Base-by-base conservation (phyloP, 2,329 filamentous ascomycete genomes). In the Hymenoscyphus repandus region DNA sequence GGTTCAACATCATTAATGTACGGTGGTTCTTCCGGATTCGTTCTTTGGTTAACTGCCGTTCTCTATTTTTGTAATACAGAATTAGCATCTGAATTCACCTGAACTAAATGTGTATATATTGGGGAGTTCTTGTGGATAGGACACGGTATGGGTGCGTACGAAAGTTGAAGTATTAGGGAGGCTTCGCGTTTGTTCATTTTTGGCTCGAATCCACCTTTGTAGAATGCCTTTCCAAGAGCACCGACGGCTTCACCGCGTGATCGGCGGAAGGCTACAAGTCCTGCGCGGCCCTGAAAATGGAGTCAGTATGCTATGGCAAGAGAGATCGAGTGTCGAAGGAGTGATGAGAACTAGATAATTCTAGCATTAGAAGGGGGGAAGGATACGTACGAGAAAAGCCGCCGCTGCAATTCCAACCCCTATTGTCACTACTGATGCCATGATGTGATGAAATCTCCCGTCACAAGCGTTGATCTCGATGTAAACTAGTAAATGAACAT, bases 121-220 rank as follows among this genome's bases (percentile, higher is more conserved):
- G 34, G 10, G 4, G 5, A 10, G 34, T 10, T 13, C 11, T 11
- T 1, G 7, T 10, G 4, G 9, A 13, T 1, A 38, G n/a, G n/a
- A 36, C 5, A 2, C n/a, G n/a, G 38, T 37, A 38, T 15, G 22
- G 27, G n/a, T 10, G 60, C 73, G 44, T 82, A 96, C 92, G 84
- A 88, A 55, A 97, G 83, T 58, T 93, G 88, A 44, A 99, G 74
- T 54, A 99, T 96, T 62, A 99, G 73, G 4, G 90, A 79, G 18
- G 93, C 93, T 73, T 99, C 93, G 69, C 86, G 84, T 69, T 86
- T 82, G 69, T 83, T 96, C 92, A 99, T 99, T 71, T 86, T 88
- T 54, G 83, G 77, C 74, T 99, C 93, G 68, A 99, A 99, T n/a
- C 93, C 93, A 61, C 93, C 93, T 72, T 97, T 99, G 79, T 96